Evolutionary conservation across 2,329 filamentous ascomycete genomes (phyloP).

Genomic region (Harringtonia aguacate): DNA sequence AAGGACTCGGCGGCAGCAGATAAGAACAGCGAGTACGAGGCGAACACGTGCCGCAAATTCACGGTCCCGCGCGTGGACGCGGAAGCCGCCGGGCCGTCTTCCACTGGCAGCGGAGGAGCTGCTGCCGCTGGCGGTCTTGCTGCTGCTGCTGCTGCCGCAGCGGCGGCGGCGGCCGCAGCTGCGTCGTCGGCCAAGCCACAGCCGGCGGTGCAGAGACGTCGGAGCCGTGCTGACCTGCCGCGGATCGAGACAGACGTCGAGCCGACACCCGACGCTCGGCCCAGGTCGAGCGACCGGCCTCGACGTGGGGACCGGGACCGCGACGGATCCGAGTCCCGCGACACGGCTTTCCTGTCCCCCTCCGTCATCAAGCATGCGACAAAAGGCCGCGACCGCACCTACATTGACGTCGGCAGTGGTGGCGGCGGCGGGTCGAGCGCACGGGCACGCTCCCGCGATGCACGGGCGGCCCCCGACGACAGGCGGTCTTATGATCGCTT

Average conservation of each 20-base stretch:
- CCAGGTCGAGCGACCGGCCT: slow-evolving; percentile 16
- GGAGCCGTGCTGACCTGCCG: slow-evolving; percentile 30
- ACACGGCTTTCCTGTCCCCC: slow-evolving; percentile 27
- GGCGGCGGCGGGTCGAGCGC: not conserved
- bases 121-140: not conserved
- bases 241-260: slow-evolving; percentile 32
- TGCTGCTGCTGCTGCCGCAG: not conserved
- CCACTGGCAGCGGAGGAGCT: not conserved
- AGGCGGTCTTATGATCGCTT: not conserved
- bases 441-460: slow-evolving; percentile 9
- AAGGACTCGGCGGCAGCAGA: not conserved
- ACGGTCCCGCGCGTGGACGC: slow-evolving; percentile 13
- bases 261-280: slow-evolving; percentile 13
- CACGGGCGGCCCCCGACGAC: slow-evolving; percentile 2
- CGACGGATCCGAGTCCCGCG: slow-evolving; percentile 15
- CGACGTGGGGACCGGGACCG: slow-evolving; percentile 21
- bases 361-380: slow-evolving; percentile 29
- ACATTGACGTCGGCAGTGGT: slow-evolving; percentile 20
- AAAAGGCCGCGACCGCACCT: slow-evolving; percentile 31
- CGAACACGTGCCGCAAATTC: slow-evolving; percentile 31
- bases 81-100: slow-evolving; percentile 9
- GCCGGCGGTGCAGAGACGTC: slow-evolving; percentile 17
- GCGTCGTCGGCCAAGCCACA: not conserved
- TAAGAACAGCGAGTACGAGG: slow-evolving; percentile 20
- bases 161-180: not conserved